Percentiles rank a stretch among this genome's conserved stretches.
Evolutionary conservation across 2,329 filamentous ascomycete genomes (phyloP).

Genomic region (Penicillium janthinellum): DNA sequence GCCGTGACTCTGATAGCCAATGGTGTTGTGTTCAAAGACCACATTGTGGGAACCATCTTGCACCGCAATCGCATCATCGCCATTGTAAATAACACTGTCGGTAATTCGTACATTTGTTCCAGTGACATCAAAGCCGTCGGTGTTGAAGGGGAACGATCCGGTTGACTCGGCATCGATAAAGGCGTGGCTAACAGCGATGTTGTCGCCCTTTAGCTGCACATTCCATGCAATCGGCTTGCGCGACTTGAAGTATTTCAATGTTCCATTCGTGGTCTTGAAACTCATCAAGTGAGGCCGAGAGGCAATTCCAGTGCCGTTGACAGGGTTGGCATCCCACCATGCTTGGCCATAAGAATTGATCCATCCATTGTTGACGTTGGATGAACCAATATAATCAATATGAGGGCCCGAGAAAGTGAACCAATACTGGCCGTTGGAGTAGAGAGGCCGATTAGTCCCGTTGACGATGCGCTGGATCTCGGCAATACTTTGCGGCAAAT

Average conservation of each 20-base stretch:
- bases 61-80: constrained; percentile 49
- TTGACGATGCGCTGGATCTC: constrained; percentile 41
- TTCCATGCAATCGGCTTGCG: constrained; percentile 50
- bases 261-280: constrained; percentile 41
- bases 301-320: constrained; percentile 41
- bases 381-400: constrained; percentile 34
- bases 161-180: constrained; percentile 45
- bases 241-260: constrained; percentile 45
- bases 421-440: constrained; percentile 37
- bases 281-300: constrained; percentile 47
- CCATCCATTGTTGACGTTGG: constrained; percentile 45
- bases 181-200: constrained; percentile 45
- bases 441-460: constrained; percentile 32
- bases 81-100: constrained; percentile 44
- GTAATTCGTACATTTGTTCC: constrained; percentile 33
- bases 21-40: constrained; percentile 42
- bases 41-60: constrained; percentile 43
- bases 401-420: constrained; percentile 36
- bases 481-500: constrained; percentile 46
- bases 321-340: constrained; percentile 50
- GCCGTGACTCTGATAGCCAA: constrained; percentile 50
- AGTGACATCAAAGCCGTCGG: constrained; percentile 36
- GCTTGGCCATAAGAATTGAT: constrained; percentile 50
- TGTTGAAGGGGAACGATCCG: constrained; percentile 48
- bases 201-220: constrained; percentile 42